A percentile compares a stretch with the other conserved stretches of the same genome.
Conservation (phyloP, 345 rosid genomes). For the Hibiscus tridactylites region DNA sequence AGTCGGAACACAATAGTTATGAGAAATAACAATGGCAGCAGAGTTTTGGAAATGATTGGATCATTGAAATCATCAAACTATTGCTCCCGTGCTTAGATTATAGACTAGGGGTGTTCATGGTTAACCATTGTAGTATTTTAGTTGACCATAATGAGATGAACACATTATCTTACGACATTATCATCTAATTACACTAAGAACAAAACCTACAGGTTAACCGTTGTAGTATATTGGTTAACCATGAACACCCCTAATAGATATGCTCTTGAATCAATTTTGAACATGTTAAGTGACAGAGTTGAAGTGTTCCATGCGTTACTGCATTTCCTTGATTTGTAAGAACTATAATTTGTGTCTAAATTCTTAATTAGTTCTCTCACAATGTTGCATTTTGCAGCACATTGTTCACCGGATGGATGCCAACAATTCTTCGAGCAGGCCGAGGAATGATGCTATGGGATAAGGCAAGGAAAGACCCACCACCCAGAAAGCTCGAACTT, state of each 20-base stretch:
- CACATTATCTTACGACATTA: too few species aligned
- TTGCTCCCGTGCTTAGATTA: too few species aligned
- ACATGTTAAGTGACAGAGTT: not conserved
- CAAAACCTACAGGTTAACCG: too few species aligned
- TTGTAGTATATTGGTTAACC: too few species aligned
- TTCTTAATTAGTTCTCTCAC: not conserved
- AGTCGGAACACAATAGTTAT: too few species aligned
- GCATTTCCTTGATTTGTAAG: not conserved
- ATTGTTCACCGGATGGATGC: constrained; percentile 83
- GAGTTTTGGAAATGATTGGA: too few species aligned
- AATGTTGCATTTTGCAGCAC: constrained; percentile 36
- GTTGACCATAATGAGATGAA: too few species aligned
- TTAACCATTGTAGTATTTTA: too few species aligned
- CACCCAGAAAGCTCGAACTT: constrained; percentile 55
- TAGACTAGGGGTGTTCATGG: too few species aligned
- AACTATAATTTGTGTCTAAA: not conserved
- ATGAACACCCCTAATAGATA: not conserved
- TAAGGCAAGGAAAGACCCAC: constrained; percentile 42
- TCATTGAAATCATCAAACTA: too few species aligned
- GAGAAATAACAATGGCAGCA: too few species aligned
- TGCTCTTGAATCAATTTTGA: not conserved
- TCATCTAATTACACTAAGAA: too few species aligned
- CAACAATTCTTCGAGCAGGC: constrained; percentile 75
- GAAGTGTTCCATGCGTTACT: not conserved
- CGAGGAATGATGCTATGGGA: constrained; percentile 80